Percentiles rank a stretch among this genome's conserved stretches.
phyloP scores from a whole-genome alignment of 169 alveolate genomes.

The Blepharisma undulans region DNA sequence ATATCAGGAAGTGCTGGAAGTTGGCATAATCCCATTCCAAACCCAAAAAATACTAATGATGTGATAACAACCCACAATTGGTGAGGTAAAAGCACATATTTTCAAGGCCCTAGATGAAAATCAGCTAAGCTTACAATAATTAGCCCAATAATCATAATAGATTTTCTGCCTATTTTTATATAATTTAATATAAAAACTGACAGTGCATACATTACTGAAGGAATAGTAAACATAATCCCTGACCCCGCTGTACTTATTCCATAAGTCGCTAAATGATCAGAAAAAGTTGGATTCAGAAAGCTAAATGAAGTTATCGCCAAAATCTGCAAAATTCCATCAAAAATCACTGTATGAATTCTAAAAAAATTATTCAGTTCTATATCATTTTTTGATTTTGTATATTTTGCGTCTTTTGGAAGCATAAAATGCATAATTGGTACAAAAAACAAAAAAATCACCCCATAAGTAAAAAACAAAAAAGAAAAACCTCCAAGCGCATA shows the following conservation, averaged over 20 bases:
- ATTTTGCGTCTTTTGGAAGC: neutral
- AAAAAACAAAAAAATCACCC: neutral
- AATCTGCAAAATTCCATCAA: neutral
- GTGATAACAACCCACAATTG: neutral
- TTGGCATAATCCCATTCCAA: neutral
- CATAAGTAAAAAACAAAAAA: neutral
- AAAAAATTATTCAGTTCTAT: neutral
- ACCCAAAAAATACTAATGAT: neutral
- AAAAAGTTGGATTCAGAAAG: neutral
- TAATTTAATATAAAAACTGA: neutral
- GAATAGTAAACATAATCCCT: neutral
- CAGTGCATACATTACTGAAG: neutral
- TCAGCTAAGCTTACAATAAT: neutral
- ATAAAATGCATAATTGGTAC: neutral
- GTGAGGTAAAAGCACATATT: neutral
- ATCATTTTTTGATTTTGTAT: neutral
- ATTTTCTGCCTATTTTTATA: neutral
- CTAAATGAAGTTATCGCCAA: neutral
- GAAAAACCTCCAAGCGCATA: constrained; percentile 7
- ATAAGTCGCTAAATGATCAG: neutral
- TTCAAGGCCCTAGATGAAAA: neutral
- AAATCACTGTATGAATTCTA: neutral
- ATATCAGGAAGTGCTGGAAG: neutral
- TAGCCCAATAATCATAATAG: neutral
- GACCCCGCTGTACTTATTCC: neutral